Evolutionary conservation across 2,329 filamentous ascomycete genomes (phyloP).

Genomic region (Lasiodiplodia theobromae): DNA sequence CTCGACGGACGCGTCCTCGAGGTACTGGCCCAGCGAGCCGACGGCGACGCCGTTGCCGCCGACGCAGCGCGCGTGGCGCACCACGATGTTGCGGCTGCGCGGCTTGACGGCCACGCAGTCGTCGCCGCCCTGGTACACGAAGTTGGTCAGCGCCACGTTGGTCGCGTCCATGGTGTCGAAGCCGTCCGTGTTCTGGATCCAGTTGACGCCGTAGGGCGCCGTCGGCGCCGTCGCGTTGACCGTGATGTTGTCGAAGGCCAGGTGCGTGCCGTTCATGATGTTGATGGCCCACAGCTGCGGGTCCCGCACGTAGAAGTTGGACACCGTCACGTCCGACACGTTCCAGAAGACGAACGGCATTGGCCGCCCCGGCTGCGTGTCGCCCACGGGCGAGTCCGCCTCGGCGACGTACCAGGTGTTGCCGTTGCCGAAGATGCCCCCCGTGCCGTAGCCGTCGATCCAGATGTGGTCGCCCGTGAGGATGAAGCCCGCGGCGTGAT

Average conservation of each 20-base stretch:
- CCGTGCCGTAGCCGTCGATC: slow-evolving; percentile 60
- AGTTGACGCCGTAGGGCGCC: slow-evolving; percentile 60
- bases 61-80: slow-evolving; percentile 62
- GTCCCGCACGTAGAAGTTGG: slow-evolving; percentile 60
- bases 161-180: slow-evolving; percentile 64
- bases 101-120: slow-evolving; percentile 69
- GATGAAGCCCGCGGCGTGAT: slow-evolving; percentile 62
- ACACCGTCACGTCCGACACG: slow-evolving; percentile 61
- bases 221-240: slow-evolving; percentile 59
- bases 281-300: slow-evolving; percentile 63
- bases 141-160: slow-evolving; percentile 59
- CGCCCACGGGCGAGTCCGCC: slow-evolving; percentile 38
- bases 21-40: slow-evolving; percentile 63
- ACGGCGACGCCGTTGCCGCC: slow-evolving; percentile 62
- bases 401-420: slow-evolving; percentile 63
- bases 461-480: slow-evolving; percentile 58
- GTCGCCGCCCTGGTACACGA: slow-evolving; percentile 65
- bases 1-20: slow-evolving; percentile 60
- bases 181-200: slow-evolving; percentile 66
- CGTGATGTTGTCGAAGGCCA: slow-evolving; percentile 60
- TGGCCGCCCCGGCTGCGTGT: slow-evolving; percentile 58
- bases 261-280: slow-evolving; percentile 65
- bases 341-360: slow-evolving; percentile 69
- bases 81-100: slow-evolving; percentile 65
- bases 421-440: slow-evolving; percentile 63